phyloP scores from a whole-genome alignment of 2,329 filamentous ascomycete genomes.

The Apiospora malaysiana region DNA sequence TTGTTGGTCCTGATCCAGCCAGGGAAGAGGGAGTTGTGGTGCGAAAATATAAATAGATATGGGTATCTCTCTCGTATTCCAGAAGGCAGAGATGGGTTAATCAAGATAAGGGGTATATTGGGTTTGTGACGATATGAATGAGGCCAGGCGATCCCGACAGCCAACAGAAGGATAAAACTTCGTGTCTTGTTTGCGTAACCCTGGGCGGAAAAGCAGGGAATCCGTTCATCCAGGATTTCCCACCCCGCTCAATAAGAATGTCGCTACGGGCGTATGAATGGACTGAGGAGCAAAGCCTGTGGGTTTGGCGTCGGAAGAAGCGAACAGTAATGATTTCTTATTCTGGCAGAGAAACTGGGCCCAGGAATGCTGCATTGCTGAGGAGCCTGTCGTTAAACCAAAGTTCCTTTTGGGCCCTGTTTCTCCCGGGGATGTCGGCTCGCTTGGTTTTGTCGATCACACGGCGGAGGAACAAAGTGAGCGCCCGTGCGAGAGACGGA shows the following conservation, averaged over 20 bases:
- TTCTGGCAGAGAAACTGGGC: slow-evolving; percentile 10
- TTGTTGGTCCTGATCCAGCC: neutral
- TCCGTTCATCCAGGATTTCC: neutral
- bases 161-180: neutral
- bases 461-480: neutral
- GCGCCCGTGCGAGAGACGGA: neutral
- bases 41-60: neutral
- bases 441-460: neutral
- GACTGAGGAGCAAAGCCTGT: neutral
- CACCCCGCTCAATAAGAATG: slow-evolving; percentile 5
- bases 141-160: neutral
- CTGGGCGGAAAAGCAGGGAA: slow-evolving; percentile 1
- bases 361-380: neutral
- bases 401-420: neutral
- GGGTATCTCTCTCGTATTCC: neutral
- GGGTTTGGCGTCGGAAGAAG: neutral
- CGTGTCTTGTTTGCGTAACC: neutral
- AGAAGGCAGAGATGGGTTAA: neutral
- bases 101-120: neutral
- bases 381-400: neutral
- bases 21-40: neutral
- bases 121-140: neutral
- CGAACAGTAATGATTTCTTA: neutral
- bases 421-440: neutral
- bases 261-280: neutral